Evolutionary conservation across 768 basidiomycete genomes (phyloP), one percentile per base, ranked within the genome.

Genomic region (Asterophora parasitica): DNA sequence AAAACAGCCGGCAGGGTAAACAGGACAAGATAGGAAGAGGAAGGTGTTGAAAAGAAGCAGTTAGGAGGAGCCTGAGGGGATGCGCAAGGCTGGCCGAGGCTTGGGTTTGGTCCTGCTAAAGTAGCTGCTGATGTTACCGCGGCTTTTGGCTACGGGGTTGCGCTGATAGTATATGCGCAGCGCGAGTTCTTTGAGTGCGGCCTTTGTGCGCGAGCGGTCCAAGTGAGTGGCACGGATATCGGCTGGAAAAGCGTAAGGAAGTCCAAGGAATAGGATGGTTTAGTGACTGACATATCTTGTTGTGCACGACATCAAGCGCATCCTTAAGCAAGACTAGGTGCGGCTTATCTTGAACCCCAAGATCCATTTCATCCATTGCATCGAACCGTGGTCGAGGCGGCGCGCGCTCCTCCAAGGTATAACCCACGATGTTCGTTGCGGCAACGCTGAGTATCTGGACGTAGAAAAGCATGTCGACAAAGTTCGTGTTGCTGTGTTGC

Each of bases 221-320:
- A 91, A 71, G 61, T 86, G 79, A 1, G 82, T 79, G 20, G 84
- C 86, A 38, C 85, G 82, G 2, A 80, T 82, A 59, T 90, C 88
- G 38, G 78, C 85, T 88, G 49, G 30, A 27, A 28, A 15, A 33
- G 8, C 13, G 23, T n/a, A 31, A 13, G 32, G 23, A 23, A 23
- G 23, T 23, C 23, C 23, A 23, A 23, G 30, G 32, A 19, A 31
- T 33, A 46, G 46, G 32, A 35, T 23, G 23, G 23, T 32, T 31
- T 6, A 8, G 10, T 46, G 16, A 69, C 82, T 48, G 45, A 88
- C 87, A 71, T 45, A 88, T 88, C 43, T 70, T 75, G 11, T 74
- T 72, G 58, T 84, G 83, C 7, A 86, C 54, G 9, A 56, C 56
- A 31, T 83, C 78, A 10, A 88, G 65, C 7, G 67, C 66, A 12